phyloP scores from a whole-genome alignment of 2,329 filamentous ascomycete genomes.

The Tolypocladium album region DNA sequence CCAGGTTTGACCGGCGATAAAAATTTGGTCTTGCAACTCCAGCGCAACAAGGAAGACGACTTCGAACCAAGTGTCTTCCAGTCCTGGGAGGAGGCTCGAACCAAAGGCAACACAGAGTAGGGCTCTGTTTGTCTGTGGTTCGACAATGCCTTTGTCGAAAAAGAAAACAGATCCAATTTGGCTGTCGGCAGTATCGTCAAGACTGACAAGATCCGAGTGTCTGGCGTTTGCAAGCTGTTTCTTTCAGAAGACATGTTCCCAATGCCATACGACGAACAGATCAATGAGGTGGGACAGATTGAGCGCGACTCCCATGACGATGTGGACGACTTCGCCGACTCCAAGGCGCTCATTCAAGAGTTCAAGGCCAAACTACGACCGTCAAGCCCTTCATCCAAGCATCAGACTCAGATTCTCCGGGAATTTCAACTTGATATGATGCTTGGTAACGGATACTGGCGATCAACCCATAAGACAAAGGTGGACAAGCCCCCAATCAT shows the following conservation, averaged over 20 bases:
- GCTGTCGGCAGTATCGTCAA: background rate
- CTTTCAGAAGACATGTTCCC: background rate
- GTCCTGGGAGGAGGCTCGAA: background rate
- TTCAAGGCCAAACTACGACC: too few relatives aligned
- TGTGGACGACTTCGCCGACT: too few relatives aligned
- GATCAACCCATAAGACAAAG: too few relatives aligned
- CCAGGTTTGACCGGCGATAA: background rate
- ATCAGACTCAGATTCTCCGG: too few relatives aligned
- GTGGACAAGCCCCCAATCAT: background rate
- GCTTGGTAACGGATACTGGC: background rate
- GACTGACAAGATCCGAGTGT: background rate
- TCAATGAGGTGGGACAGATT: too few relatives aligned
- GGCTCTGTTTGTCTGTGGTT: background rate
- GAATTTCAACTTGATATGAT: too few relatives aligned
- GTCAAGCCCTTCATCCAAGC: too few relatives aligned
- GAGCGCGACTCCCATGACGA: too few relatives aligned
- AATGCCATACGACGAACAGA: background rate
- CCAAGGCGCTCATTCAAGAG: too few relatives aligned
- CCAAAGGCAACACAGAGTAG: background rate
- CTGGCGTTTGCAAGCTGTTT: background rate
- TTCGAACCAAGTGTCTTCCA: background rate
- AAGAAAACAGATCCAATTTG: background rate
- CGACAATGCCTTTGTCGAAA: background rate
- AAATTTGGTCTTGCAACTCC: background rate
- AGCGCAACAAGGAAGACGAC: background rate